Conservation (phyloP, 352 stramenopile genomes). For the Phytophthora melonis region DNA sequence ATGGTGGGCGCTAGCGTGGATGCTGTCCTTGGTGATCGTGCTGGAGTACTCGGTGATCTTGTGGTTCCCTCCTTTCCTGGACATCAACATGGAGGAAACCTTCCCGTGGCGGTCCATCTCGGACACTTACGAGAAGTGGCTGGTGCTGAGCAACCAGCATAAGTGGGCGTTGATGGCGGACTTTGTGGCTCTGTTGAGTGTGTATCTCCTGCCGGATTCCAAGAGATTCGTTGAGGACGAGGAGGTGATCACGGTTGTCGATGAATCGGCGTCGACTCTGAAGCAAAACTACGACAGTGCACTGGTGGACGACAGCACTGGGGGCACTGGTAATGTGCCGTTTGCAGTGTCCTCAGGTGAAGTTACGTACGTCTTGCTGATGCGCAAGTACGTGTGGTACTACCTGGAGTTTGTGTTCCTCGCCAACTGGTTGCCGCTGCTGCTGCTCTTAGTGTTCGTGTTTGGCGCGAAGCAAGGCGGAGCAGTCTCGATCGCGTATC, state of each 20-base stretch:
- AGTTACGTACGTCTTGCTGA: constrained; percentile 67
- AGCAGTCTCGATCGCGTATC: constrained; percentile 78
- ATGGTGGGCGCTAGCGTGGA: constrained; percentile 63
- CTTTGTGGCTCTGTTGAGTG: constrained; percentile 71
- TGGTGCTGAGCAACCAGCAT: constrained; percentile 72
- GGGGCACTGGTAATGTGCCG: constrained; percentile 1
- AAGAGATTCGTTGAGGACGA: constrained; percentile 45
- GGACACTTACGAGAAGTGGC: constrained; percentile 69
- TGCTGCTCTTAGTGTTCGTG: constrained; percentile 79
- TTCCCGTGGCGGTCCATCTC: constrained; percentile 68
- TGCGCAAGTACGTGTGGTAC: constrained; percentile 74
- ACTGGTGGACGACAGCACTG: constrained; percentile 13
- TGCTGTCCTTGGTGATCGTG: constrained; percentile 77
- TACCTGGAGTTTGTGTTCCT: constrained; percentile 75
- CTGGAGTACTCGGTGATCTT: constrained; percentile 77
- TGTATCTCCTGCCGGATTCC: constrained; percentile 77
- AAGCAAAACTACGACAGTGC: constrained; percentile 16
- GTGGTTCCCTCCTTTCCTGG: constrained; percentile 69
- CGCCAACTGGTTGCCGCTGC: constrained; percentile 68
- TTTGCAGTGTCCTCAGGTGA: constrained; percentile 35
- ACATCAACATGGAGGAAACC: constrained; percentile 66
- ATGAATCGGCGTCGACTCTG: constrained; percentile 31
- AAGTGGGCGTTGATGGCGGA: constrained; percentile 84
- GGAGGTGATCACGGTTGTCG: constrained; percentile 42
- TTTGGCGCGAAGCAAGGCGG: constrained; percentile 77